Base-by-base conservation (phyloP, 2,329 filamentous ascomycete species). In the Fusarium sp. region DNA sequence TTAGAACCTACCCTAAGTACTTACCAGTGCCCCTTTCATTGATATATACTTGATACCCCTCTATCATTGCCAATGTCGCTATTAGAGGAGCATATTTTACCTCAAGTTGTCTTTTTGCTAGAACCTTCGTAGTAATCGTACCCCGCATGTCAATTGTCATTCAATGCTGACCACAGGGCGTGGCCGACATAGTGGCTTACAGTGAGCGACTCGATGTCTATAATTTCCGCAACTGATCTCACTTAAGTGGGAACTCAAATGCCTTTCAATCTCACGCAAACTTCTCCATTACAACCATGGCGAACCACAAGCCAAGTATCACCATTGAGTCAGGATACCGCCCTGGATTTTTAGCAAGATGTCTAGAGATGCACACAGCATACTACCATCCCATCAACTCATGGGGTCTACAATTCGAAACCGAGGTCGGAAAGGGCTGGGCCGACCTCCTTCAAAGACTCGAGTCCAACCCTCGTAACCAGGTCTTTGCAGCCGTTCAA, bases 301-400 rank as follows among this genome's bases (percentile, higher is more conserved):
- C 44, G 10, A 13, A 20, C 1, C n/a, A n/a, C 5, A 13, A 27
- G 2, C 11, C 25, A 8, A 17, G 2, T 27, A 50, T 69, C 22
- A 51, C 6, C 3, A 60, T 70, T 0, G 46, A 70, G 32, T 19
- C 56, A 17, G 66, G 66, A 11, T 69, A 69, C 7, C 66, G 62
- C 1, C 66, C 66, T 7, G 66, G 66, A 6, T 59, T 69, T 7
- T 33, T 69, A 1, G 66, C 66, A 2, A 41, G 66, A 15, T 63
- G 56, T 4, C 56, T 69, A 2, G 66, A 69, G 10, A 69, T 69
- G 66, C 66, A 67, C 37, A 67, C 70, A 11, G 11, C 53, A 19
- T 54, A 53, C 13, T 69, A 69, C 4, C 62, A 69, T 10, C 66
- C 66, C 1, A 39, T 23, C 1, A 60, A 70, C 1, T 46, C 62